phyloP scores from a whole-genome alignment of 2,329 filamentous ascomycete genomes.

The Nemania sp. region DNA sequence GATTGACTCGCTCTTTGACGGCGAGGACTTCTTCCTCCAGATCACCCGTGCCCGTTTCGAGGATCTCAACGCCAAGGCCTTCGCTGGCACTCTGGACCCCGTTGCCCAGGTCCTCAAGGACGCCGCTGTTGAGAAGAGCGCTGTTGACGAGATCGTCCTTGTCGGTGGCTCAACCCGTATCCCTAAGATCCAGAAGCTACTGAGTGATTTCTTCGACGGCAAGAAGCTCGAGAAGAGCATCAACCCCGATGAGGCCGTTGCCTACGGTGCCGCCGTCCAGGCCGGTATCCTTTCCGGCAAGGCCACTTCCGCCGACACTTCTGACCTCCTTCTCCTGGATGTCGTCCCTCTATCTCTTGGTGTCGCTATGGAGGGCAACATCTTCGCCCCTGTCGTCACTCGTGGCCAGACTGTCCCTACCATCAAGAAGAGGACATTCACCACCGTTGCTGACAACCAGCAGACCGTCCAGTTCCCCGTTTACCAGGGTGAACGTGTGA shows the following conservation, averaged over 20 bases:
- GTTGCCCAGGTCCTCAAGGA: conserved; percentile 98
- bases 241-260: conserved; percentile 99
- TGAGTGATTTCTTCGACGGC: conserved; percentile 98
- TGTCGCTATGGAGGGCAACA: conserved; percentile 99
- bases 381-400: conserved; percentile 93
- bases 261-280: conserved; percentile 98
- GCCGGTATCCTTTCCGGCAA: conserved; percentile 98
- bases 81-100: conserved; percentile 91
- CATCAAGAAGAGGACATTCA: conserved; percentile 87
- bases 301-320: conserved; percentile 93
- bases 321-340: conserved; percentile 94
- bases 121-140: conserved; percentile 85
- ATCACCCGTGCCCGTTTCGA: conserved; percentile 99
- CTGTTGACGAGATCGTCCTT: conserved; percentile 97
- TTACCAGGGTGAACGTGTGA: conserved; percentile 95
- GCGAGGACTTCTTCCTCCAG: conserved; percentile 95
- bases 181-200: conserved; percentile 97
- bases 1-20: conserved; percentile 98
- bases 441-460: conserved; percentile 82
- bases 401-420: conserved; percentile 81
- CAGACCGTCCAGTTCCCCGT: conserved; percentile 91
- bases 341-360: conserved; percentile 96
- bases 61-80: conserved; percentile 96
- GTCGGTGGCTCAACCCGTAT: conserved; percentile 99
- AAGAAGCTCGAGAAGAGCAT: conserved; percentile 99